A percentile compares a stretch with the other conserved stretches of the same genome.
phyloP scores from a whole-genome alignment of 2,329 filamentous ascomycete species.

The Botryotinia globosa region DNA sequence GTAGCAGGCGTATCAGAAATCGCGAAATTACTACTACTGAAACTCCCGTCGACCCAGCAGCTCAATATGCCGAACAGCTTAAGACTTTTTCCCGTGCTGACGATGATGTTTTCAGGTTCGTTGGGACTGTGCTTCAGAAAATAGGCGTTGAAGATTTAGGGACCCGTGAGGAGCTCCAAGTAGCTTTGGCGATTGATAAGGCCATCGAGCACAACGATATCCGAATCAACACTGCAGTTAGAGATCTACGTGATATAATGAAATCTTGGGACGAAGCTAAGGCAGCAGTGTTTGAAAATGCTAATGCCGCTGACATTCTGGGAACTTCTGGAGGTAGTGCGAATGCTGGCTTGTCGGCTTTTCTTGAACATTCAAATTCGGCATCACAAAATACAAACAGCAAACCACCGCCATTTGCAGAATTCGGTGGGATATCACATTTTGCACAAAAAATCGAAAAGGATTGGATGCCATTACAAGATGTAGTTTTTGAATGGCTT shows the following conservation, averaged over 20 bases:
- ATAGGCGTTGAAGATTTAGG: constrained; percentile 37
- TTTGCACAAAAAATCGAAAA: constrained; percentile 52
- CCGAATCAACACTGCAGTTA: constrained; percentile 34
- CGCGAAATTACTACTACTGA: constrained; percentile 52
- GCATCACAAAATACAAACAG: constrained; percentile 50
- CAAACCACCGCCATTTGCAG: constrained; percentile 48
- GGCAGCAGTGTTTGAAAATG: constrained; percentile 37
- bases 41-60: constrained; percentile 51
- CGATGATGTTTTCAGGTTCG: constrained; percentile 36
- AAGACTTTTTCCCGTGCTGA: constrained; percentile 39
- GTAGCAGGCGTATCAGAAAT: constrained; percentile 63
- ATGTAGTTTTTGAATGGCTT: constrained; percentile 60
- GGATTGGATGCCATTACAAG: constrained; percentile 53
- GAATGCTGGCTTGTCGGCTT: constrained; percentile 54
- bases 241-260: constrained; percentile 41
- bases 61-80: constrained; percentile 53
- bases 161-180: constrained; percentile 32
- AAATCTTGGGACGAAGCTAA: constrained; percentile 42
- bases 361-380: constrained; percentile 61
- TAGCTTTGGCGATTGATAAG: constrained; percentile 27
- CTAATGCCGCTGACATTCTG: constrained; percentile 37
- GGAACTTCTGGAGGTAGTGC: constrained; percentile 34
- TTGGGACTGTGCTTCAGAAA: constrained; percentile 32
- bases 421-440: constrained; percentile 49
- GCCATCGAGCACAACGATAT: constrained; percentile 26